Evolutionary conservation across 805 yeast genomes (phyloP).

Genomic region (Barnettozyma wickerhamii): DNA sequence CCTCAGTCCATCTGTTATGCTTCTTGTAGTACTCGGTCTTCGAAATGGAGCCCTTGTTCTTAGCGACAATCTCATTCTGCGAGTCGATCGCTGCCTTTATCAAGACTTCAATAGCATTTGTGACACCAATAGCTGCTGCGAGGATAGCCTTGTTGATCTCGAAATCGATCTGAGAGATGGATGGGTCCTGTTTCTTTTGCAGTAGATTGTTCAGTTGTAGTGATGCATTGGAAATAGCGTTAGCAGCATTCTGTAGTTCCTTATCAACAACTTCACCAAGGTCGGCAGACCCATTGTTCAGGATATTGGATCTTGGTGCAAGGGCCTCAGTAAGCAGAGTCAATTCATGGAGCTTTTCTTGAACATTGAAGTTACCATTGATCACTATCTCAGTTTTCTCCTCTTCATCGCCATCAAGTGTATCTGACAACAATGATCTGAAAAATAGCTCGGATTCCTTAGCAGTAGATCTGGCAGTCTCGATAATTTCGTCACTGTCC

Average conservation of each 20-base stretch:
- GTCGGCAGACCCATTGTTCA: slow-evolving; percentile 32
- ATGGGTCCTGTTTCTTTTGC: slow-evolving; percentile 44
- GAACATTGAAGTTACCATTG: slow-evolving; percentile 69
- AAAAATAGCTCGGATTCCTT: slow-evolving; percentile 59
- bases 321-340: slow-evolving; percentile 52
- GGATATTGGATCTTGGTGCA: slow-evolving; percentile 35
- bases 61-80: slow-evolving; percentile 74
- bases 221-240: slow-evolving; percentile 63
- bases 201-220: slow-evolving; percentile 51
- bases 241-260: slow-evolving; percentile 71
- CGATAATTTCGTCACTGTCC: slow-evolving; percentile 48
- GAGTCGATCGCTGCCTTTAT: slow-evolving; percentile 75
- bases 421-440: slow-evolving; percentile 49
- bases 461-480: slow-evolving; percentile 52
- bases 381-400: slow-evolving; percentile 75
- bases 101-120: slow-evolving; percentile 68
- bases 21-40: slow-evolving; percentile 77
- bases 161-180: slow-evolving; percentile 49
- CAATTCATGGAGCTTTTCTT: slow-evolving; percentile 60
- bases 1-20: slow-evolving; percentile 92
- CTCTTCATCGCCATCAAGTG: slow-evolving; percentile 48
- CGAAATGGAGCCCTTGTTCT: slow-evolving; percentile 61
- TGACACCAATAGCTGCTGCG: slow-evolving; percentile 74
- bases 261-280: slow-evolving; percentile 66
- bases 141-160: slow-evolving; percentile 75